Conservation (phyloP, 768 basidiomycete species). For the Pleurotus cornucopiae region DNA sequence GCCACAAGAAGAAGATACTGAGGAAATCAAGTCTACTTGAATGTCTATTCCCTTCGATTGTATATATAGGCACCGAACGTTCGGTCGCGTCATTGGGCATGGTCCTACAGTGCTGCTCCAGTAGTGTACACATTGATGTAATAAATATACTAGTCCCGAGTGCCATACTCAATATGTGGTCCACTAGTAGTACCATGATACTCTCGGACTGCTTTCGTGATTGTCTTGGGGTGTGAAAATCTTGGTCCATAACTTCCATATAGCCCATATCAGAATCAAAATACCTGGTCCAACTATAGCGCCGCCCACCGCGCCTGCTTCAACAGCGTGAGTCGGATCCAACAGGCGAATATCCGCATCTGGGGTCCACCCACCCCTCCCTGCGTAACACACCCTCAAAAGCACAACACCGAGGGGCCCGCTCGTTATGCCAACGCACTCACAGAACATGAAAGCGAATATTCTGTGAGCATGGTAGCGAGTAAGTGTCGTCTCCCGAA, state of each 20-base stretch:
- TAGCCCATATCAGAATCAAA: background rate
- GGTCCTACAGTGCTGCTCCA: too few species aligned
- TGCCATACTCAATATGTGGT: too few species aligned
- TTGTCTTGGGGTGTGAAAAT: background rate
- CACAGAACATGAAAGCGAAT: constrained; percentile 4
- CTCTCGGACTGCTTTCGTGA: background rate
- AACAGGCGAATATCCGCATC: background rate
- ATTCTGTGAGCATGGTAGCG: constrained; percentile 1
- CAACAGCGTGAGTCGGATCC: background rate
- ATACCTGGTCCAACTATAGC: constrained; percentile 1
- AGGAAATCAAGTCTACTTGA: too few species aligned
- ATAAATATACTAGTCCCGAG: too few species aligned
- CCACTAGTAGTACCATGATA: background rate
- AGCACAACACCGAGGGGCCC: constrained; percentile 1
- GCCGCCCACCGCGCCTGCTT: constrained; percentile 1
- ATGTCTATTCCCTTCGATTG: too few species aligned
- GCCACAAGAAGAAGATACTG: too few species aligned
- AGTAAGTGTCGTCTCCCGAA: background rate
- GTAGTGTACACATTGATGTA: too few species aligned
- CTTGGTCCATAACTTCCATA: constrained; percentile 2
- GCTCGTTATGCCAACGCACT: constrained; percentile 1
- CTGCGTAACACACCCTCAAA: background rate
- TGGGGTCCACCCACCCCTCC: background rate
- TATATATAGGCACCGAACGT: too few species aligned
- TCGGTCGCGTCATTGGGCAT: too few species aligned